These are phyloP conservation scores for Helotiales sp. DNA, from an alignment of 2,329 filamentous ascomycete genomes.

Conservation along the genomic window DNA sequence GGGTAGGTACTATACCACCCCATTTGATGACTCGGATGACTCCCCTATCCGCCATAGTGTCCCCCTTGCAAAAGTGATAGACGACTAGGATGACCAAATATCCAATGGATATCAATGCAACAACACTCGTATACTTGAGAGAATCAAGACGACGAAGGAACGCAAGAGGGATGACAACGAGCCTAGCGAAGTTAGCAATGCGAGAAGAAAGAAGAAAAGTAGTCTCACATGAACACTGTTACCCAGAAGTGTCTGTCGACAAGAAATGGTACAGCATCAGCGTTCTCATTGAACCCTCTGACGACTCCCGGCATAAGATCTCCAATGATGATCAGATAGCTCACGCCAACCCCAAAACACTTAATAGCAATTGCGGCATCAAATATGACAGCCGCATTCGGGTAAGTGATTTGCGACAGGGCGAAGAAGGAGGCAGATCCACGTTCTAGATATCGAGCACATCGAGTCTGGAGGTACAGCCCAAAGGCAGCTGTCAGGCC, in stretches of 20 bases:
- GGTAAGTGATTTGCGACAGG: constrained; percentile 95
- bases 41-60: constrained; percentile 75
- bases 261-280: constrained; percentile 71
- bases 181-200: constrained; percentile 52
- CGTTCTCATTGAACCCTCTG: constrained; percentile 72
- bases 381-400: constrained; percentile 93
- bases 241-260: constrained; percentile 96
- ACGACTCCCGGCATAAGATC: constrained; percentile 97
- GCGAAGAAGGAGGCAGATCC: constrained; percentile 93
- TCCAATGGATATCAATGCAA: constrained; percentile 89
- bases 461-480: constrained; percentile 91
- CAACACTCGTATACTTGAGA: constrained; percentile 93
- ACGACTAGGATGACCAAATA: constrained; percentile 93
- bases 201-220: neutral
- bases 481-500: constrained; percentile 88
- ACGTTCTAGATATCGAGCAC: constrained; percentile 89
- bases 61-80: constrained; percentile 83
- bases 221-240: constrained; percentile 82
- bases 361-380: constrained; percentile 96
- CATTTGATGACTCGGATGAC: constrained; percentile 78
- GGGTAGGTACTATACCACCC: constrained; percentile 76
- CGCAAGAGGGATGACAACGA: constrained; percentile 91
- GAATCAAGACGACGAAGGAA: constrained; percentile 92
- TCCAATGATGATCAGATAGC: constrained; percentile 98
- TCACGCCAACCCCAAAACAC: constrained; percentile 96